Percentiles rank a stretch among this genome's conserved stretches.
Conservation (phyloP, 345 rosid genomes). For the Rhodamnia argentea region DNA sequence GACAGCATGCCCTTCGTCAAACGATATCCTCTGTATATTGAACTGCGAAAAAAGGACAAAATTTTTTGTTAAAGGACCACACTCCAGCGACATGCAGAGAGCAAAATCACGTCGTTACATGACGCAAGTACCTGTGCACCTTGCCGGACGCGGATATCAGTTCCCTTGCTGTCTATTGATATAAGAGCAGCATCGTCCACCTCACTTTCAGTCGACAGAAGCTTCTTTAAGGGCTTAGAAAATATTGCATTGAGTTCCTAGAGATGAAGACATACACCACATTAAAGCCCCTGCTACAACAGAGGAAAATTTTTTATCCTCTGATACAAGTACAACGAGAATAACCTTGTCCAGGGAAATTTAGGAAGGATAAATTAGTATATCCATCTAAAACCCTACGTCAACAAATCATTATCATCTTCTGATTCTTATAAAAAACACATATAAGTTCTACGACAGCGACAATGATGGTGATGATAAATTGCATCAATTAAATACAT, state of each 20-base stretch:
- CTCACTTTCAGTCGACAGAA: conserved; percentile 56
- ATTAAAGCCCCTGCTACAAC: neutral
- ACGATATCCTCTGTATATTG: conserved; percentile 80
- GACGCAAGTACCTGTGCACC: conserved; percentile 71
- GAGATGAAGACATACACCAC: neutral
- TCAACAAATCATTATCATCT: neutral
- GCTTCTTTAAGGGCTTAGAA: conserved; percentile 71
- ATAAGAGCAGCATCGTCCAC: conserved; percentile 93
- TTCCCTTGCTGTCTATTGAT: conserved; percentile 95
- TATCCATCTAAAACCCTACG: neutral
- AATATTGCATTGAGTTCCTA: conserved; percentile 84
- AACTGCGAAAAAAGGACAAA: conserved; percentile 28
- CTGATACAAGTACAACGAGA: neutral
- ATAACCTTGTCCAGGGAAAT: neutral
- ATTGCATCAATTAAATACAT: neutral
- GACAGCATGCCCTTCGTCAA: conserved; percentile 55
- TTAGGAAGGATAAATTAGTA: neutral
- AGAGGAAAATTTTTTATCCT: neutral
- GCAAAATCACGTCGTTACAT: neutral
- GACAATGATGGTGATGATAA: neutral
- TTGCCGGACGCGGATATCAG: conserved; percentile 83
- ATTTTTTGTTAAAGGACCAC: neutral
- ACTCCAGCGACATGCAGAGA: neutral
- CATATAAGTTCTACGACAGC: neutral
- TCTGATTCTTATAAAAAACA: neutral